A percentile compares a stretch with the other conserved stretches of the same genome.
phyloP scores from a whole-genome alignment of 331 rosid genomes.

The Cucumis variabilis region DNA sequence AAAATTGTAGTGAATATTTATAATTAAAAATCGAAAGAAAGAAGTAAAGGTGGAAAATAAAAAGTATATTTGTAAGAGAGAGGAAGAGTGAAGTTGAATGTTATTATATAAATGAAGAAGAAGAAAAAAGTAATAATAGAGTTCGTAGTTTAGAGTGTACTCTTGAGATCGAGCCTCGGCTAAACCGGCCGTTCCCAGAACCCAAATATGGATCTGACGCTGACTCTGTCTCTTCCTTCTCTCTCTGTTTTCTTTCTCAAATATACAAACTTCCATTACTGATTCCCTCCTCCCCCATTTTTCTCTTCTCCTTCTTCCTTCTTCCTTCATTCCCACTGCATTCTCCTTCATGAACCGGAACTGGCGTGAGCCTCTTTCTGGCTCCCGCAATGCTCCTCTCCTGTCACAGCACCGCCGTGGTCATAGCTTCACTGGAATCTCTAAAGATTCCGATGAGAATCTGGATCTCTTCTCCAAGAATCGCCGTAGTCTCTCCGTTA shows the following conservation, averaged over 20 bases:
- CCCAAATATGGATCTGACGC: conserved; percentile 26
- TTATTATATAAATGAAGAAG: no score
- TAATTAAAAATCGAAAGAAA: no score
- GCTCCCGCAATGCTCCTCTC: conserved; percentile 46
- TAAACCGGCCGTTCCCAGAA: conserved; percentile 9
- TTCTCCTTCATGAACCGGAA: conserved; percentile 50
- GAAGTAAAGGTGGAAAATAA: no score
- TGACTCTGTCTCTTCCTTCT: conserved; percentile 25
- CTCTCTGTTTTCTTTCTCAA: conserved; percentile 10
- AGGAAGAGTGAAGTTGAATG: no score
- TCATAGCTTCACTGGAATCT: conserved; percentile 48
- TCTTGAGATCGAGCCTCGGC: neutral
- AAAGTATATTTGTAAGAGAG: no score
- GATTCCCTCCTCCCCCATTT: conserved; percentile 9
- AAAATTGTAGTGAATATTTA: no score
- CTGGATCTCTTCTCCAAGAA: conserved; percentile 92
- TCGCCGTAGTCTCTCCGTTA: conserved; percentile 74
- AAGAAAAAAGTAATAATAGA: no score
- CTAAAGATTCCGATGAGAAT: conserved; percentile 58
- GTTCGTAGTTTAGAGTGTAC: neutral
- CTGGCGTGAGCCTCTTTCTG: conserved; percentile 65
- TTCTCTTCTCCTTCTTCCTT: neutral
- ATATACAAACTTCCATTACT: neutral
- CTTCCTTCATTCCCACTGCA: neutral
- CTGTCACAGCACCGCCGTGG: conserved; percentile 70